Conservation (phyloP, 371 early-diverging fungal genomes). For the Batrachochytrium dendrobatidis region DNA sequence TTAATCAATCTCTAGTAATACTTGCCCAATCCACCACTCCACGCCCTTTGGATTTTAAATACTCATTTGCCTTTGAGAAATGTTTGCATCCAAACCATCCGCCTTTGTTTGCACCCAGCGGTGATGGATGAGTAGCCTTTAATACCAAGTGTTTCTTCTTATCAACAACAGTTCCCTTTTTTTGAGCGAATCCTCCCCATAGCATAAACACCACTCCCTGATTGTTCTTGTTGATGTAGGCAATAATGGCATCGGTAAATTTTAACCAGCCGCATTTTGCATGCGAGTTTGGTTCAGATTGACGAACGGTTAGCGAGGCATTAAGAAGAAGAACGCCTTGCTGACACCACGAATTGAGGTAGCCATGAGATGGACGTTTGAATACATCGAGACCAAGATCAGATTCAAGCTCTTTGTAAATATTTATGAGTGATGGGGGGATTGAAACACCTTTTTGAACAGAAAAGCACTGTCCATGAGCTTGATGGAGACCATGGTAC, state of each 20-base stretch:
- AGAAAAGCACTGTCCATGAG: conserved; percentile 81
- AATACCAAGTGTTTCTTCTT: conserved; percentile 78
- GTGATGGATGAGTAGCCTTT: conserved; percentile 89
- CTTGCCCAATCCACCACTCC: not conserved
- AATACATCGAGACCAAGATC: conserved; percentile 43
- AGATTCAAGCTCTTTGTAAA: conserved; percentile 73
- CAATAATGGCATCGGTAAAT: conserved; percentile 84
- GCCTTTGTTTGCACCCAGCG: conserved; percentile 82
- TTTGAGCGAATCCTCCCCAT: conserved; percentile 92
- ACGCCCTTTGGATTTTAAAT: conserved; percentile 22
- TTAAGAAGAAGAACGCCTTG: conserved; percentile 92
- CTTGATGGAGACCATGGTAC: conserved; percentile 89
- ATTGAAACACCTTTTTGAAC: conserved; percentile 65
- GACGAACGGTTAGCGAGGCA: conserved; percentile 85
- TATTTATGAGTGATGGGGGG: conserved; percentile 93
- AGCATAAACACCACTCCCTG: conserved; percentile 86
- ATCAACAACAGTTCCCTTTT: conserved; percentile 48
- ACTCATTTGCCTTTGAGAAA: conserved; percentile 91
- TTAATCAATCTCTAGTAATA: not conserved
- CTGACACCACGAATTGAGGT: conserved; percentile 59
- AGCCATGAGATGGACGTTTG: conserved; percentile 24
- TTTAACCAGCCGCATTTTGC: conserved; percentile 82
- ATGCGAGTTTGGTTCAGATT: conserved; percentile 81
- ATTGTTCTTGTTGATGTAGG: conserved; percentile 54
- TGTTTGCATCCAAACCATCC: conserved; percentile 81